Evolutionary conservation across 2,329 filamentous ascomycete species (phyloP).

Genomic region (Colletotrichum falcatum): DNA sequence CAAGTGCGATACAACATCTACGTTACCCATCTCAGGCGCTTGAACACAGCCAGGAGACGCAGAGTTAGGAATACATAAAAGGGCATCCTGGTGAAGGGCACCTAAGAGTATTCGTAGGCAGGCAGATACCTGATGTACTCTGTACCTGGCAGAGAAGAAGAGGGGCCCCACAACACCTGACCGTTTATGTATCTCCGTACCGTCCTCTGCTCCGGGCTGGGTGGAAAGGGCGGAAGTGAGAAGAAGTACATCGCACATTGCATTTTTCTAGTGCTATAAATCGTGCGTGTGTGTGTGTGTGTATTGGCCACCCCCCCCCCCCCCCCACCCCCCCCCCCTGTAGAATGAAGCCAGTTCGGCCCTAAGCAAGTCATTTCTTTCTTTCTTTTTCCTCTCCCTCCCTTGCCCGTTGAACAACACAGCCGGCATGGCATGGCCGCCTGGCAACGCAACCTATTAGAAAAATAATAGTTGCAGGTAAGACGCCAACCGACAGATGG

Average conservation of each 20-base stretch:
- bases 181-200: neutral
- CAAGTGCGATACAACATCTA: neutral
- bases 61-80: neutral
- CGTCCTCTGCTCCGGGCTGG: neutral
- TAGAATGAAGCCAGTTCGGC: neutral
- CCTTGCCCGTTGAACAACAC: slow-evolving; percentile 14
- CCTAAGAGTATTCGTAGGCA: too few species aligned
- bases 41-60: neutral
- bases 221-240: neutral
- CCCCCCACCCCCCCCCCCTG: too few species aligned
- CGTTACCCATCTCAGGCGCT: neutral
- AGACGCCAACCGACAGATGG: slow-evolving; percentile 11
- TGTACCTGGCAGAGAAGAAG: neutral
- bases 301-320: neutral
- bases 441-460: too few species aligned
- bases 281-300: neutral
- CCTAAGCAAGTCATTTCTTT: slow-evolving; percentile 12
- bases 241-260: neutral
- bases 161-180: neutral
- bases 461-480: slow-evolving; percentile 20
- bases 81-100: neutral
- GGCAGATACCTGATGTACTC: too few species aligned
- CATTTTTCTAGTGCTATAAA: too few species aligned
- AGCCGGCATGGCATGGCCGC: neutral
- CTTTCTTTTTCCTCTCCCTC: slow-evolving; percentile 7